These are phyloP conservation scores for Acrocalymma vagum DNA, from an alignment of 2,329 filamentous ascomycete species.

Conservation along the genomic window DNA sequence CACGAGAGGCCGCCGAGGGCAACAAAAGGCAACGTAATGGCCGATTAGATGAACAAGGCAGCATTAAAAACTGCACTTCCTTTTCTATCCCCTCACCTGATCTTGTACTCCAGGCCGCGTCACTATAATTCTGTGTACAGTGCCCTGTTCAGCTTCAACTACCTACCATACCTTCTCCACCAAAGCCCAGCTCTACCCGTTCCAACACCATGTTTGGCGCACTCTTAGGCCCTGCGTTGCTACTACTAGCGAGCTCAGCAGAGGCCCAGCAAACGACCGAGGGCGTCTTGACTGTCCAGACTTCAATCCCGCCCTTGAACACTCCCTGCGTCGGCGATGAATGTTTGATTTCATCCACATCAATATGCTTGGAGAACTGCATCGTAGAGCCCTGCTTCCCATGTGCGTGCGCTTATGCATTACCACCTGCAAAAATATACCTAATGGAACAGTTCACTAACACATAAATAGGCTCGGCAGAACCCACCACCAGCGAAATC, in stretches of 20 bases:
- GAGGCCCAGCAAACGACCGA: slow-evolving; percentile 30
- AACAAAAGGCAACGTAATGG: slow-evolving; percentile 6
- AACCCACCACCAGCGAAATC: too few species aligned
- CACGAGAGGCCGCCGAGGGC: slow-evolving; percentile 16
- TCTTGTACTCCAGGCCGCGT: too few species aligned
- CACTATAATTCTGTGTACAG: background rate
- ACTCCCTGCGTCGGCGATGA: too few species aligned
- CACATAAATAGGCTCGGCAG: too few species aligned
- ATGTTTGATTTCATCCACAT: slow-evolving; percentile 16
- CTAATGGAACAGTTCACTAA: too few species aligned
- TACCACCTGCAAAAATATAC: too few species aligned
- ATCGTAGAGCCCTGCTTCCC: slow-evolving; percentile 33
- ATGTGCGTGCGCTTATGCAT: slow-evolving; percentile 31
- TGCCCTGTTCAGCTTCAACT: background rate
- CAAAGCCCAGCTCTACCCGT: background rate
- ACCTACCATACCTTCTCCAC: background rate
- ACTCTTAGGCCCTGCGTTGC: slow-evolving; percentile 27
- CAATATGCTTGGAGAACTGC: slow-evolving; percentile 35
- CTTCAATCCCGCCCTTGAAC: slow-evolving; percentile 23
- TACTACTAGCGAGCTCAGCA: slow-evolving; percentile 36
- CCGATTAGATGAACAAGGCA: too few species aligned
- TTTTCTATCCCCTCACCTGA: too few species aligned
- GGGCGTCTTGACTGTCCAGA: slow-evolving; percentile 37
- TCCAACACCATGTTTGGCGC: slow-evolving; percentile 31
- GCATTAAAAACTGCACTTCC: too few species aligned